Percentiles rank a stretch among this genome's conserved stretches.
phyloP scores from a whole-genome alignment of 2,329 filamentous ascomycete genomes.

The Alternaria sp. region DNA sequence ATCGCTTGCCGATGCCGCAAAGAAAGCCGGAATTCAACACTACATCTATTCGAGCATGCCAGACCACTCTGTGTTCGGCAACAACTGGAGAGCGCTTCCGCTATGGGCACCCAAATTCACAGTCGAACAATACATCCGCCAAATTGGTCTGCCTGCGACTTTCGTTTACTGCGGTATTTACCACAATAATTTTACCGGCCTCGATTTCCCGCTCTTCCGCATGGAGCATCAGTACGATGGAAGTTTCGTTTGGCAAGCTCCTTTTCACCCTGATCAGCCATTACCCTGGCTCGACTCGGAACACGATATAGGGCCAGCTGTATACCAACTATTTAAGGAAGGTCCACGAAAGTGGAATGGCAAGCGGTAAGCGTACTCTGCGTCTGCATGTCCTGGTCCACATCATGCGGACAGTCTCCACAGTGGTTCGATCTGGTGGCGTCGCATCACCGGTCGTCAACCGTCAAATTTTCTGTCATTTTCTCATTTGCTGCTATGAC shows the following conservation, averaged over 20 bases:
- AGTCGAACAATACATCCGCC: constrained; percentile 88
- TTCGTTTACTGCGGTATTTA: constrained; percentile 98
- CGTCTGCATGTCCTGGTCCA: constrained; percentile 31
- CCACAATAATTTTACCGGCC: constrained; percentile 98
- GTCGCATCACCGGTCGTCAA: constrained; percentile 19
- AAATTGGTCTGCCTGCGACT: constrained; percentile 83
- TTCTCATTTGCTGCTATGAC: constrained; percentile 19
- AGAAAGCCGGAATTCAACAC: constrained; percentile 83
- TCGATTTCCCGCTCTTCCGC: constrained; percentile 92
- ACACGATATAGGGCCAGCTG: constrained; percentile 91
- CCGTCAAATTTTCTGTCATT: constrained; percentile 20
- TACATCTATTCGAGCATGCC: constrained; percentile 98
- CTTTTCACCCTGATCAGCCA: constrained; percentile 88
- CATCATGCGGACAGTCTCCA: constrained; percentile 32
- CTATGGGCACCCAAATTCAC: constrained; percentile 93
- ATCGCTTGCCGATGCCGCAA: constrained; percentile 87
- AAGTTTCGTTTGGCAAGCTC: constrained; percentile 90
- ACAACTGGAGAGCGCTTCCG: constrained; percentile 81
- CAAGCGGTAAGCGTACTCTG: constrained; percentile 63
- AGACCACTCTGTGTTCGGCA: constrained; percentile 83
- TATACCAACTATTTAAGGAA: constrained; percentile 95
- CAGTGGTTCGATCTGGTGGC: constrained; percentile 32
- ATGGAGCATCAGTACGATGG: constrained; percentile 88
- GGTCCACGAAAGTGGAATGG: constrained; percentile 85
- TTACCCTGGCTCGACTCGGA: constrained; percentile 96